These are phyloP conservation scores for Exophiala phaeomuriformis DNA, from an alignment of 2,329 filamentous ascomycete species.

Conservation along the genomic window DNA sequence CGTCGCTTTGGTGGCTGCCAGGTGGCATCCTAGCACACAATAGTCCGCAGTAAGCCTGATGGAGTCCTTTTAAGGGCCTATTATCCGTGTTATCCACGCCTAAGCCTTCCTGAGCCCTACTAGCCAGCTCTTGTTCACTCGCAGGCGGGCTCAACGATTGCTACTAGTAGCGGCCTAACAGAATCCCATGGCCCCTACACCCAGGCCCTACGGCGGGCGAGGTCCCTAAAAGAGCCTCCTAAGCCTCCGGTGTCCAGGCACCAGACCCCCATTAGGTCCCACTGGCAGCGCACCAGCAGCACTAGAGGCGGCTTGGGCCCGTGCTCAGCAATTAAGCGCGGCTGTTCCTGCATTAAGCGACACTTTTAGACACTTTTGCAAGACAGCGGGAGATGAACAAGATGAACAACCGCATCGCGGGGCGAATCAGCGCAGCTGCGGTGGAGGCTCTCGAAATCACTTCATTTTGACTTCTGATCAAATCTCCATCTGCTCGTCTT, in stretches of 20 bases:
- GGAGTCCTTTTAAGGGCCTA: too few relatives aligned
- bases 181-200: too few relatives aligned
- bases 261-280: neutral
- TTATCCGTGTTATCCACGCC: too few relatives aligned
- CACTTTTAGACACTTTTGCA: neutral
- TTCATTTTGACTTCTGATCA: constrained; percentile 7
- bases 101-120: too few relatives aligned
- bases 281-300: neutral
- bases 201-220: too few relatives aligned
- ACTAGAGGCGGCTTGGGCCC: neutral
- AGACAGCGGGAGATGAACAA: constrained; percentile 17
- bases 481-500: neutral
- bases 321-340: constrained; percentile 6
- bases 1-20: too few relatives aligned
- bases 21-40: too few relatives aligned
- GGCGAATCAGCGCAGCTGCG: constrained; percentile 7
- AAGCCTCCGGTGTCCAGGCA: neutral
- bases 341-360: constrained; percentile 15
- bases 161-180: too few relatives aligned
- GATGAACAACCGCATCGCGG: constrained; percentile 9
- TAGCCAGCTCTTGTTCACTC: too few relatives aligned
- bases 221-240: too few relatives aligned
- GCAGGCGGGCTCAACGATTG: too few relatives aligned
- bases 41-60: too few relatives aligned
- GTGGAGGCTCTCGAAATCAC: constrained; percentile 14